Evolutionary conservation across 371 early-diverging fungal genomes (phyloP).

Genomic region (Mucor mucedo): DNA sequence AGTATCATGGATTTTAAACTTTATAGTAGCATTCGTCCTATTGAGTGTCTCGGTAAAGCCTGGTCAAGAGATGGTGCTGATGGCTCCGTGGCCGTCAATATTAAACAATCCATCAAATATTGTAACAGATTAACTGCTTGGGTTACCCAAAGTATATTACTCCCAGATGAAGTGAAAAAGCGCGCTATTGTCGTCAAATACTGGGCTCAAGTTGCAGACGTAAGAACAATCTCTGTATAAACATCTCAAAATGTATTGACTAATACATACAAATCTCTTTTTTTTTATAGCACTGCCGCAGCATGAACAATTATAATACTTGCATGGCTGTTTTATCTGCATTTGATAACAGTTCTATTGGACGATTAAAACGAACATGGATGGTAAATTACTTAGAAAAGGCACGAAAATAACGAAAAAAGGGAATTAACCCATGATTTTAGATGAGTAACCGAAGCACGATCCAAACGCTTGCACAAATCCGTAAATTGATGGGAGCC

Average conservation of each 20-base stretch:
- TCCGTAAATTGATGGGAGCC: conserved; percentile 74
- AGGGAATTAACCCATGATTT: not conserved
- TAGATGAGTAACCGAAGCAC: conserved; percentile 46
- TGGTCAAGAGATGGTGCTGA: conserved; percentile 78
- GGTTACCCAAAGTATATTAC: conserved; percentile 79
- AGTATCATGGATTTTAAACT: conserved; percentile 83
- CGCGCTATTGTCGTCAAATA: conserved; percentile 77
- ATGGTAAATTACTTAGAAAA: conserved; percentile 40
- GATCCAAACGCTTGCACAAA: conserved; percentile 49
- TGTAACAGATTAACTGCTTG: conserved; percentile 73
- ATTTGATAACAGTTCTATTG: conserved; percentile 84
- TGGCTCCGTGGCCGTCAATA: conserved; percentile 61
- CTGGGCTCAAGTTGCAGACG: conserved; percentile 84
- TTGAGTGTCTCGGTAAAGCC: conserved; percentile 87
- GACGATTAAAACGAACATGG: conserved; percentile 89
- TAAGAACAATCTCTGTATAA: conserved; percentile 29
- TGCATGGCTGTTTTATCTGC: conserved; percentile 88
- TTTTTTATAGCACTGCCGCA: conserved; percentile 57
- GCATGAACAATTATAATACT: conserved; percentile 88
- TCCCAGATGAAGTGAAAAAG: conserved; percentile 75
- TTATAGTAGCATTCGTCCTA: conserved; percentile 80
- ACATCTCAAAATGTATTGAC: not conserved
- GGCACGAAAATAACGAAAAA: not conserved
- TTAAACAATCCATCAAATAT: conserved; percentile 75
- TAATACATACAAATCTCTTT: not conserved